Conservation (phyloP, 75 land plant species). For the Pinus tabuliformis region DNA sequence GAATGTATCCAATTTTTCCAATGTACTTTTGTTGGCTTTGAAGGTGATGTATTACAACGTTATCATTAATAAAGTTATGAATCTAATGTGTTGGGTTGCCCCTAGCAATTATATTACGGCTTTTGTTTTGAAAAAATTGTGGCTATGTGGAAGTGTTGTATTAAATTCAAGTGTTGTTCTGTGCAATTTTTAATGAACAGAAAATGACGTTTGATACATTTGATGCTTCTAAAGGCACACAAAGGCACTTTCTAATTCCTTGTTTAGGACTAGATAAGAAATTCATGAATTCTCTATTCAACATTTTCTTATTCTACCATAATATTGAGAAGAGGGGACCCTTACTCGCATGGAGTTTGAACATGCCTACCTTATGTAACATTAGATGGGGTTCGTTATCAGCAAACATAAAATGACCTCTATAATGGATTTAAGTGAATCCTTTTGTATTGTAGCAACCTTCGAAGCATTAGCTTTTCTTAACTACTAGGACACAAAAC, state of each 20-base stretch:
- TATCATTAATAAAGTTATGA: neutral
- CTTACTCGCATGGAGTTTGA: no score
- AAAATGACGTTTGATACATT: neutral
- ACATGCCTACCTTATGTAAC: no score
- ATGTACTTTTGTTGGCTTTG: conserved; percentile 53
- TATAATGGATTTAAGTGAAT: no score
- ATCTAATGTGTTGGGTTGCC: neutral
- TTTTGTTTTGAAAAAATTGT: neutral
- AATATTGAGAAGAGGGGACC: neutral
- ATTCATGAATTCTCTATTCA: neutral
- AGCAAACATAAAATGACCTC: no score
- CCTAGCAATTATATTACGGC: neutral
- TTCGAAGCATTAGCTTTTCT: no score
- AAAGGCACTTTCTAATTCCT: neutral
- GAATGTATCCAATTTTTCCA: conserved; percentile 78
- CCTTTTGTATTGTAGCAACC: no score
- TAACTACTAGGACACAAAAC: no score
- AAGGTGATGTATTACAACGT: conserved; percentile 44
- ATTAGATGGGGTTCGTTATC: no score
- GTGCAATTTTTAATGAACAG: neutral
- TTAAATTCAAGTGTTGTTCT: neutral
- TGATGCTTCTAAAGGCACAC: neutral
- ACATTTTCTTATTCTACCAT: neutral
- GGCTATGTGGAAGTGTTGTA: neutral
- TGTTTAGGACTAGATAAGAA: neutral